phyloP scores from a whole-genome alignment of 352 stramenopile genomes.

The Globisporangium cylindrosporum region DNA sequence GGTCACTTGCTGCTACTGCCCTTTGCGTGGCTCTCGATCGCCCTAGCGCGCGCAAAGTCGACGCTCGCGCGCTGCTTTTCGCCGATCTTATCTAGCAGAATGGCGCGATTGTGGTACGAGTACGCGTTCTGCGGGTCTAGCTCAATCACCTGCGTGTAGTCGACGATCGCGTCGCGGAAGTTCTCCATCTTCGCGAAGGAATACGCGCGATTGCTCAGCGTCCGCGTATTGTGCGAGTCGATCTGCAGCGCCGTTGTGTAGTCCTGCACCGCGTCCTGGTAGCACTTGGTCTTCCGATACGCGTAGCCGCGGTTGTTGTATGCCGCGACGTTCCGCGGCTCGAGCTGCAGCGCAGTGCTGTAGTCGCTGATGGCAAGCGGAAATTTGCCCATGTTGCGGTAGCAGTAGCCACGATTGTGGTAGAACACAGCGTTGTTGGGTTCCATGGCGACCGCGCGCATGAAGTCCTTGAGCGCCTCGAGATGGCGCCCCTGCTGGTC shows the following conservation, averaged over 20 bases:
- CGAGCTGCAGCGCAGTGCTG: slow-evolving; percentile 52
- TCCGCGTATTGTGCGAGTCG: slow-evolving; percentile 75
- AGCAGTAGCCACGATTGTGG: slow-evolving; percentile 86
- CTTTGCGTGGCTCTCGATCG: slow-evolving; percentile 2
- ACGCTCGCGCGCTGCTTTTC: slow-evolving; percentile 32
- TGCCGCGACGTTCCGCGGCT: slow-evolving; percentile 66
- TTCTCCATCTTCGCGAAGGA: slow-evolving; percentile 80
- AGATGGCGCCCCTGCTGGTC: slow-evolving; percentile 61
- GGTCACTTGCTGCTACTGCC: not conserved
- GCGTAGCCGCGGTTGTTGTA: slow-evolving; percentile 87
- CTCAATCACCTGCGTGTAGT: slow-evolving; percentile 75
- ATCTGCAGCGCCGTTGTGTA: slow-evolving; percentile 71
- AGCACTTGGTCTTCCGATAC: slow-evolving; percentile 69
- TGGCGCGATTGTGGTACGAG: slow-evolving; percentile 82
- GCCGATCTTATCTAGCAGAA: slow-evolving; percentile 74
- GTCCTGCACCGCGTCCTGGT: slow-evolving; percentile 65
- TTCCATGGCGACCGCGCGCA: slow-evolving; percentile 57
- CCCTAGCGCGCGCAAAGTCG: slow-evolving; percentile 33
- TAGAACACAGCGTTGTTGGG: slow-evolving; percentile 74
- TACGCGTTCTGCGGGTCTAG: slow-evolving; percentile 77
- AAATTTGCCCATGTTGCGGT: slow-evolving; percentile 79
- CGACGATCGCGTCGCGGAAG: slow-evolving; percentile 54
- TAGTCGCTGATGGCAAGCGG: slow-evolving; percentile 66
- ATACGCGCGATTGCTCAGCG: slow-evolving; percentile 84
- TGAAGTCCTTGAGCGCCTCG: slow-evolving; percentile 78